Evolutionary conservation across 1,284 basidiomycete genomes (phyloP).

Genomic region (Cryptococcus wingfieldii): DNA sequence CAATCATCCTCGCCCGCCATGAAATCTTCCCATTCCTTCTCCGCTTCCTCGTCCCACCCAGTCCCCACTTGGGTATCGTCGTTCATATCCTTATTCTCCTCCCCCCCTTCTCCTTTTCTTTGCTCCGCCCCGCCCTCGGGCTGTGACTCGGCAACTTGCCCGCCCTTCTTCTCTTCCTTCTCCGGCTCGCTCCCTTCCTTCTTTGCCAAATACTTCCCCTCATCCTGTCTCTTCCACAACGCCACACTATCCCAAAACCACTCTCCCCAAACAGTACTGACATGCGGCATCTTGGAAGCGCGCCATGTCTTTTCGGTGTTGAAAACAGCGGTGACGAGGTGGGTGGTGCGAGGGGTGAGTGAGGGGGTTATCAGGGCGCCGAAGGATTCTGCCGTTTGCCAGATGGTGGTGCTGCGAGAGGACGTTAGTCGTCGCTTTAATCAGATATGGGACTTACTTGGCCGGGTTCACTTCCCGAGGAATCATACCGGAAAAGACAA

Average conservation of each 20-base stretch:
- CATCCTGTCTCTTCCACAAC: slow-evolving; percentile 58
- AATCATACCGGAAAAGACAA: slow-evolving; percentile 91
- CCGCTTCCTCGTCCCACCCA: slow-evolving; percentile 24
- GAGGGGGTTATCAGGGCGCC: slow-evolving; percentile 76
- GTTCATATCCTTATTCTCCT: slow-evolving; percentile 21
- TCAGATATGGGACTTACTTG: slow-evolving; percentile 49
- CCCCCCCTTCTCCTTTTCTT: slow-evolving; percentile 27
- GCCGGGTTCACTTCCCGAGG: slow-evolving; percentile 76
- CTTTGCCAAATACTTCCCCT: slow-evolving; percentile 24
- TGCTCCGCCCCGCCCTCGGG: slow-evolving; percentile 26
- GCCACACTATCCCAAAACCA: slow-evolving; percentile 87
- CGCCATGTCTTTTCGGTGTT: slow-evolving; percentile 87
- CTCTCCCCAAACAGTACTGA: slow-evolving; percentile 76
- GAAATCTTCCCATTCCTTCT: slow-evolving; percentile 22
- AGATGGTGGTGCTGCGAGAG: slow-evolving; percentile 65
- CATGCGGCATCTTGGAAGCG: slow-evolving; percentile 63
- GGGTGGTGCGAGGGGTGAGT: slow-evolving; percentile 68
- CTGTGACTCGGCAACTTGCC: too few species aligned
- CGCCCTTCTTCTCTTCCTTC: neutral
- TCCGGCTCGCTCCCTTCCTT: neutral
- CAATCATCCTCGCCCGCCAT: slow-evolving; percentile 21
- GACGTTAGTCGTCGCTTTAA: neutral
- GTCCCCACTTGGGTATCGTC: slow-evolving; percentile 20
- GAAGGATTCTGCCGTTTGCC: slow-evolving; percentile 81
- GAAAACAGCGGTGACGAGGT: slow-evolving; percentile 85